phyloP scores from a whole-genome alignment of 2,329 filamentous ascomycete species.

The Thelonectria blattea region DNA sequence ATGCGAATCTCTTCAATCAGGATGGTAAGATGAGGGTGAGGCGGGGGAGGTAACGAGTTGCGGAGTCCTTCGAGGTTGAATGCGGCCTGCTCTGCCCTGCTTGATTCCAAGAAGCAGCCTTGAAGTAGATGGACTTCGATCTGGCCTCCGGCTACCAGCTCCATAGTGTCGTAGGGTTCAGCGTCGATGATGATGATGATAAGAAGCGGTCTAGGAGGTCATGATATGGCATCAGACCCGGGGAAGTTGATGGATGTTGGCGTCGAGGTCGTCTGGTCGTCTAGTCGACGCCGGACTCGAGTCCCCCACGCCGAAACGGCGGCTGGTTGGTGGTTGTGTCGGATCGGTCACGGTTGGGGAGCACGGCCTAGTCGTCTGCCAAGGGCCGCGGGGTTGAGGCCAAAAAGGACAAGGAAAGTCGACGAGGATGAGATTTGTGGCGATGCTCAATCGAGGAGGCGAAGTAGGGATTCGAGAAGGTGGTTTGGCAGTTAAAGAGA shows the following conservation, averaged over 20 bases:
- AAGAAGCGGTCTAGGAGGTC: constrained; percentile 21
- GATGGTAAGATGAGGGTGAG: constrained; percentile 54
- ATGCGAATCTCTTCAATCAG: constrained; percentile 55
- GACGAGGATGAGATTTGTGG: constrained; percentile 16
- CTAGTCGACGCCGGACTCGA: constrained; percentile 4
- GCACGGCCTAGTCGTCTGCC: constrained; percentile 26
- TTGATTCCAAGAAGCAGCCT: constrained; percentile 62
- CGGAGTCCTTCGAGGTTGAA: constrained; percentile 57
- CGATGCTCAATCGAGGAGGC: constrained; percentile 18
- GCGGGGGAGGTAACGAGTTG: constrained; percentile 49
- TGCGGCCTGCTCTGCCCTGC: constrained; percentile 56
- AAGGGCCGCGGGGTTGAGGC: constrained; percentile 17
- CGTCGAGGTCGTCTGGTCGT: constrained; percentile 11
- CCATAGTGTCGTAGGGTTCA: constrained; percentile 35
- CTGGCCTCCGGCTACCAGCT: constrained; percentile 38
- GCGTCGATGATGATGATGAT: constrained; percentile 13
- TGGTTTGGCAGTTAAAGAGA: constrained; percentile 26
- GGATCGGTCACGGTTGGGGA: constrained; percentile 24
- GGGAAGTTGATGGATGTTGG: constrained; percentile 14
- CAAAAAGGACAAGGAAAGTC: constrained; percentile 6
- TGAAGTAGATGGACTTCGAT: constrained; percentile 51
- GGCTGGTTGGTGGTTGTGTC: constrained; percentile 14
- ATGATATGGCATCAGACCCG: constrained; percentile 28
- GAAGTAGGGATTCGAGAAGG: constrained; percentile 23
- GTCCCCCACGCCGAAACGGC: constrained; percentile 7